Percentiles rank a stretch among this genome's conserved stretches.
These are phyloP conservation scores for Talaromyces atroroseus DNA, from an alignment of 2,329 filamentous ascomycete genomes.

Conservation along the genomic window DNA sequence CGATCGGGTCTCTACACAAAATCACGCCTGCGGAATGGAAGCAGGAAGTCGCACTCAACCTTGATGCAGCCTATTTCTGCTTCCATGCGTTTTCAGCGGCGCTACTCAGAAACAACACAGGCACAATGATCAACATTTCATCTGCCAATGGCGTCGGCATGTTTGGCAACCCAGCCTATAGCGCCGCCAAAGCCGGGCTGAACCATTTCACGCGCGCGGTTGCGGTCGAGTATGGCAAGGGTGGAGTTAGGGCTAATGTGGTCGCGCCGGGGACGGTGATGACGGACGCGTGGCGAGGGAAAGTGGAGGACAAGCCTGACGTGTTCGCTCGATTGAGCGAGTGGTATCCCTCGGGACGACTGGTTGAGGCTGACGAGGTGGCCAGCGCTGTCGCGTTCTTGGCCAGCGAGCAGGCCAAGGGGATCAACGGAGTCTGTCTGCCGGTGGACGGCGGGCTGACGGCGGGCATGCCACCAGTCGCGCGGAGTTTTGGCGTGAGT, in stretches of 20 bases:
- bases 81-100: conserved; percentile 18
- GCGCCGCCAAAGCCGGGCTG: conserved; percentile 37
- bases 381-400: conserved; percentile 21
- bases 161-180: conserved; percentile 28
- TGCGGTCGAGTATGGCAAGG: conserved; percentile 27
- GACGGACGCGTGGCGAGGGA: conserved; percentile 17
- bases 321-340: conserved; percentile 16
- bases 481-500: conserved; percentile 18
- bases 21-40: conserved; percentile 17
- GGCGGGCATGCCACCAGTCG: conserved; percentile 20
- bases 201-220: conserved; percentile 37
- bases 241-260: conserved; percentile 36
- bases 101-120: conserved; percentile 14
- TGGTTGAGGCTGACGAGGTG: conserved; percentile 21
- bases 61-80: conserved; percentile 18
- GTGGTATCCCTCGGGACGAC: conserved; percentile 20
- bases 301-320: conserved; percentile 9
- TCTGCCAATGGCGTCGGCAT: conserved; percentile 19
- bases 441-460: conserved; percentile 21
- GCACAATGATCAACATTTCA: conserved; percentile 17
- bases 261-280: conserved; percentile 26
- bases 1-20: conserved; percentile 19
- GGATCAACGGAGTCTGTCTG: conserved; percentile 19
- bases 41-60: conserved; percentile 18
- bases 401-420: conserved; percentile 6